Evolutionary conservation across 2,329 filamentous ascomycete genomes (phyloP).

Genomic region (Hymenoscyphus albidus): DNA sequence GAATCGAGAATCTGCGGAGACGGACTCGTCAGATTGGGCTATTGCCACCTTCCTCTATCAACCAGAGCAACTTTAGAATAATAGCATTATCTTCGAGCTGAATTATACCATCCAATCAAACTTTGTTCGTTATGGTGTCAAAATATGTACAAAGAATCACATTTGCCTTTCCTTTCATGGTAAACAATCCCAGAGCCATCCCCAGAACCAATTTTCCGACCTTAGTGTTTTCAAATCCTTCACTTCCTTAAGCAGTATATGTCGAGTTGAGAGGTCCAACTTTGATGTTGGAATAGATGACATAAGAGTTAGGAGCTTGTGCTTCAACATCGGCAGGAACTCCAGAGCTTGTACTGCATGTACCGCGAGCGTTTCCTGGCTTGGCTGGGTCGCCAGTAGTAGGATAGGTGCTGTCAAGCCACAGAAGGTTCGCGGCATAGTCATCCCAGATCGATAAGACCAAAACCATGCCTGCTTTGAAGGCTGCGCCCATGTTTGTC

Average conservation of each 20-base stretch:
- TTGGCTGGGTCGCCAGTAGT: constrained; percentile 40
- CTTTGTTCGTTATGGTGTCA: too few relatives aligned
- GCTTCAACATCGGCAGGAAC: constrained; percentile 47
- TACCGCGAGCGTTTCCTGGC: constrained; percentile 50
- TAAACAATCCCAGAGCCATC: too few relatives aligned
- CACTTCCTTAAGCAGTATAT: constrained; percentile 11
- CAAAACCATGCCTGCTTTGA: constrained; percentile 49
- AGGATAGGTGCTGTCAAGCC: constrained; percentile 67
- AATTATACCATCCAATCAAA: too few relatives aligned
- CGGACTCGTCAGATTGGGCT: neutral
- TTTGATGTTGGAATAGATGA: constrained; percentile 36
- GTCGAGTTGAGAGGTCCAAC: constrained; percentile 31
- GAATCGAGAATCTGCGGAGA: neutral
- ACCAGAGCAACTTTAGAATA: neutral
- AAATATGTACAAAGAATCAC: too few relatives aligned
- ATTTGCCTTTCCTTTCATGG: too few relatives aligned
- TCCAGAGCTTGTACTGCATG: constrained; percentile 50
- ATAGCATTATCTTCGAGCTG: neutral
- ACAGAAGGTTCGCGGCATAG: constrained; percentile 62
- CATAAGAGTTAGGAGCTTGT: constrained; percentile 42
- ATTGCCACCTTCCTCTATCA: neutral
- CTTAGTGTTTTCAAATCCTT: too few relatives aligned
- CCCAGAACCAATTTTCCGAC: too few relatives aligned
- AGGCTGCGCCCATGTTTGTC: constrained; percentile 49
- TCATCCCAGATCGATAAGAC: constrained; percentile 56